phyloP scores from a whole-genome alignment of 805 yeast species.

The Zygosaccharomyces kombuchaensis region DNA sequence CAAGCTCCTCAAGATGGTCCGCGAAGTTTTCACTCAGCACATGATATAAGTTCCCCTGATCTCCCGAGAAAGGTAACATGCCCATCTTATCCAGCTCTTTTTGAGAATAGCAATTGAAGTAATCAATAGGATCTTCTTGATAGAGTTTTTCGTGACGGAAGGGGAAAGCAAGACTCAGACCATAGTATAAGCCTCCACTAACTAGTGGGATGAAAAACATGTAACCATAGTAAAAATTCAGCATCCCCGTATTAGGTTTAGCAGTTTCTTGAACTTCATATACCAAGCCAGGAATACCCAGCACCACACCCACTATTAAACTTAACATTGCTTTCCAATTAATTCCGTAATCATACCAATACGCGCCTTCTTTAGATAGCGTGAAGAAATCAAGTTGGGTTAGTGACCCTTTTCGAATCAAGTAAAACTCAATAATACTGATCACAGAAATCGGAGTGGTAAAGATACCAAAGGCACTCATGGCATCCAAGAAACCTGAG shows the following conservation, averaged over 20 bases:
- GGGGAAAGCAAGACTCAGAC: slow-evolving; percentile 14
- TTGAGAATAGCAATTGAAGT: slow-evolving; percentile 23
- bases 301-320: slow-evolving; percentile 14
- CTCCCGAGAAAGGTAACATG: slow-evolving; percentile 13
- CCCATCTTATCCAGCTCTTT: slow-evolving; percentile 16
- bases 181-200: slow-evolving; percentile 14
- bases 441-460: slow-evolving; percentile 38
- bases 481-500: slow-evolving; percentile 35
- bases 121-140: slow-evolving; percentile 19
- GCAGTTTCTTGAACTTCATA: slow-evolving; percentile 13
- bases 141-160: slow-evolving; percentile 15
- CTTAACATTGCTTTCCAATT: slow-evolving; percentile 17
- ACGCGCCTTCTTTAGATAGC: slow-evolving; percentile 19
- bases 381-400: slow-evolving; percentile 37
- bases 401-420: slow-evolving; percentile 32
- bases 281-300: slow-evolving; percentile 24
- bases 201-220: slow-evolving; percentile 22
- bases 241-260: slow-evolving; percentile 17
- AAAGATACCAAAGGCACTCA: slow-evolving; percentile 38
- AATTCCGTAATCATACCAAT: slow-evolving; percentile 21
- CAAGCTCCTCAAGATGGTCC: background rate
- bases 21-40: background rate
- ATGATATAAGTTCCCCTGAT: background rate
- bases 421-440: slow-evolving; percentile 36
- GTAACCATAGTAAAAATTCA: slow-evolving; percentile 22